Evolutionary conservation across 768 basidiomycete species (phyloP).

Genomic region (Pleurotus djamor): DNA sequence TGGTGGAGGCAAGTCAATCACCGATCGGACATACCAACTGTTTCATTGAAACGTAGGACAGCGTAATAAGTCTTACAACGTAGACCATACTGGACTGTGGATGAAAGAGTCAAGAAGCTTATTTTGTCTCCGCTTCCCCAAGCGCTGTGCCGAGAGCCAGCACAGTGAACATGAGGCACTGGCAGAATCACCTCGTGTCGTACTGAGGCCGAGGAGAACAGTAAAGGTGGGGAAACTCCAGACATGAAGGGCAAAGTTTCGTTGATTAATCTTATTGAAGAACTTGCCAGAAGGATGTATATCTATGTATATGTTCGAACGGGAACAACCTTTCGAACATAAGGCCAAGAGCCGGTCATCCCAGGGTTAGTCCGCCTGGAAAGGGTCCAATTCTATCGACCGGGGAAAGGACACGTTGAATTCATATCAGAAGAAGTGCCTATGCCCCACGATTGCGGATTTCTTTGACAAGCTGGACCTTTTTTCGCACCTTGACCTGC

Average conservation of each 20-base stretch:
- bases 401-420: slow-evolving; percentile 3
- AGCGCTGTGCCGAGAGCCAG: neutral
- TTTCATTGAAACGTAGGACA: too few species aligned
- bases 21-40: too few species aligned
- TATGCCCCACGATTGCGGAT: slow-evolving; percentile 77
- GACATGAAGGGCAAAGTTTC: neutral
- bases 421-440: slow-evolving; percentile 11
- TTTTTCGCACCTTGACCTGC: slow-evolving; percentile 70
- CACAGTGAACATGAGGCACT: neutral
- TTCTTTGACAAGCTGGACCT: slow-evolving; percentile 75
- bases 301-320: neutral
- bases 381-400: slow-evolving; percentile 3
- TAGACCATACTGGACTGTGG: neutral
- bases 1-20: neutral
- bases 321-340: neutral
- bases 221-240: neutral
- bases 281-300: neutral
- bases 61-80: too few species aligned
- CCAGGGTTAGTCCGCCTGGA: too few species aligned
- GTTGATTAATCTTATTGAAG: neutral
- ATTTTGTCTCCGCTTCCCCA: neutral
- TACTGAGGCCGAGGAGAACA: neutral
- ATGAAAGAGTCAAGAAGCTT: neutral
- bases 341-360: too few species aligned
- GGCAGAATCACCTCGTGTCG: neutral